Evolutionary conservation across 495 filamentous ascomycete species (phyloP).

Genomic region (Cercophora newfieldiana): DNA sequence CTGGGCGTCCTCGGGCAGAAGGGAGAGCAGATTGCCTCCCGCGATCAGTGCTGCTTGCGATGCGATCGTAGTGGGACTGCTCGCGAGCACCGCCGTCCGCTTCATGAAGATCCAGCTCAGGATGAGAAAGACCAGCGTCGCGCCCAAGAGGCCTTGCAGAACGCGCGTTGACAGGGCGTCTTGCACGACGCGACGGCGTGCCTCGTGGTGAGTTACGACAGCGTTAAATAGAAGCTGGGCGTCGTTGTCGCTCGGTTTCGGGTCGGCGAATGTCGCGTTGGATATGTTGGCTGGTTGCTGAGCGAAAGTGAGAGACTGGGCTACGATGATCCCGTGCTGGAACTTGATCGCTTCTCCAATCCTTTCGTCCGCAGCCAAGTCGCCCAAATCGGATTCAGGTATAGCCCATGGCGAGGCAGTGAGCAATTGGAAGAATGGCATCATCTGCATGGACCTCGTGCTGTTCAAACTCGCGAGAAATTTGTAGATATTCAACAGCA

Average conservation of each 20-base stretch:
- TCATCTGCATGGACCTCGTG: background rate
- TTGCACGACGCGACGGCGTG: constrained; percentile 19
- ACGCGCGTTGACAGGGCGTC: constrained; percentile 24
- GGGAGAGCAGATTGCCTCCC: constrained; percentile 16
- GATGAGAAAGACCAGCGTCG: constrained; percentile 1
- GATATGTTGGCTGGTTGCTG: constrained; percentile 12
- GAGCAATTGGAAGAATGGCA: constrained; percentile 23
- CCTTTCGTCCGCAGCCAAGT: background rate
- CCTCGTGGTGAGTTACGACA: background rate
- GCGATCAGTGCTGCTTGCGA: constrained; percentile 8
- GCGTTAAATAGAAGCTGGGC: constrained; percentile 5
- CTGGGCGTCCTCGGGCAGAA: background rate
- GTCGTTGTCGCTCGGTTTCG: background rate
- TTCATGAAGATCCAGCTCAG: constrained; percentile 13
- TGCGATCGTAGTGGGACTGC: constrained; percentile 18
- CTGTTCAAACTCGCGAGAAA: background rate
- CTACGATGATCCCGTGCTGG: constrained; percentile 26
- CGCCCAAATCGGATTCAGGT: constrained; percentile 15
- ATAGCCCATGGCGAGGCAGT: constrained; percentile 25
- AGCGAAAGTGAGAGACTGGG: constrained; percentile 13
- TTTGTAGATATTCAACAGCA: background rate
- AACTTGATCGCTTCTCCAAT: constrained; percentile 25
- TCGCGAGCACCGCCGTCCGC: constrained; percentile 12
- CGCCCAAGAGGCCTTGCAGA: constrained; percentile 19
- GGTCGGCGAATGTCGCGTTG: constrained; percentile 11